Conservation (phyloP, 2,329 filamentous ascomycete species). For the Exserohilum turcica region DNA sequence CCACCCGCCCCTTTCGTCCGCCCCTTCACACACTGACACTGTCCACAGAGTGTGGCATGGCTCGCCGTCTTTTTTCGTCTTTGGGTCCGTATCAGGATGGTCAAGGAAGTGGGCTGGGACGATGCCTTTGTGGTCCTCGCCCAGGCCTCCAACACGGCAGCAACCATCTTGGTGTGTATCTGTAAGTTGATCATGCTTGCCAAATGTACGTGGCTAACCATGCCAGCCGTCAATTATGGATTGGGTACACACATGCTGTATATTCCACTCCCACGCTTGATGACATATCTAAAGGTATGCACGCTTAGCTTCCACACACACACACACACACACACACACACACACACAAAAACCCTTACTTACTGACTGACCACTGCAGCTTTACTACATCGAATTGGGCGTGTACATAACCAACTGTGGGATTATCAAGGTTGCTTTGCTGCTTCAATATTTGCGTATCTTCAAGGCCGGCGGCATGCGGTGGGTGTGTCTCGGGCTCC, state of each 20-base stretch:
- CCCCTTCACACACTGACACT: constrained; percentile 13
- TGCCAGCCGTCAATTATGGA: constrained; percentile 36
- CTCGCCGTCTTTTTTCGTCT: constrained; percentile 36
- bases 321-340: too few species aligned
- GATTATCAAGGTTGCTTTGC: constrained; percentile 44
- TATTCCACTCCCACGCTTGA: constrained; percentile 13
- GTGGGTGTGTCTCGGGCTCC: constrained; percentile 31
- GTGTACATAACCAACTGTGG: constrained; percentile 39
- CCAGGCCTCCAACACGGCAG: constrained; percentile 33
- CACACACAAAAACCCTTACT: neutral
- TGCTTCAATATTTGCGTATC: constrained; percentile 46
- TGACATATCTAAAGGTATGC: constrained; percentile 25
- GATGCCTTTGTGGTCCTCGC: constrained; percentile 41
- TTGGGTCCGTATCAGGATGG: constrained; percentile 33
- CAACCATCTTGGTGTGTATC: constrained; percentile 28
- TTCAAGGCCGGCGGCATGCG: constrained; percentile 41
- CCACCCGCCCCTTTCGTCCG: neutral
- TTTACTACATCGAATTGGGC: constrained; percentile 37
- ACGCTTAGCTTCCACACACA: neutral
- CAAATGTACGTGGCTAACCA: constrained; percentile 8
- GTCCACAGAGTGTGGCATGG: constrained; percentile 32
- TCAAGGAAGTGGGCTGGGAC: constrained; percentile 46
- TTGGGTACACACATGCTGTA: constrained; percentile 44
- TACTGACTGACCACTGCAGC: constrained; percentile 21
- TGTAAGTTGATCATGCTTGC: constrained; percentile 19